phyloP scores from a whole-genome alignment of 2,329 filamentous ascomycete species.

The Colletotrichum destructivum region DNA sequence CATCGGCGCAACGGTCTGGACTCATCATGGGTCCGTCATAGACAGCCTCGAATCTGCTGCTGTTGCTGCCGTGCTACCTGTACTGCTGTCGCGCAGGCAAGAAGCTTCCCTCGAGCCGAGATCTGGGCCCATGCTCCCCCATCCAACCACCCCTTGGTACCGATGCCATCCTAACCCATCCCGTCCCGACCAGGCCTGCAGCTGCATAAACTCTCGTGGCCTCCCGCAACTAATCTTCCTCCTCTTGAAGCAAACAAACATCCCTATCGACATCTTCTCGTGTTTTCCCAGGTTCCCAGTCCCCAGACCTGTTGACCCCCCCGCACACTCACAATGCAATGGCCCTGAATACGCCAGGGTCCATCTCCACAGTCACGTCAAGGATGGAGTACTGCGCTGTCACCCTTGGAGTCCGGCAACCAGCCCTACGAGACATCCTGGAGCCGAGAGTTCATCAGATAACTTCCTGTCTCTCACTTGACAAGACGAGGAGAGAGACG shows the following conservation, averaged over 20 bases:
- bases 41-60: neutral
- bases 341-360: neutral
- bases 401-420: neutral
- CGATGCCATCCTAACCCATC: neutral
- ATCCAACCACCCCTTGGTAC: no score
- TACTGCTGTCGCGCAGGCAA: neutral
- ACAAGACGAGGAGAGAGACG: neutral
- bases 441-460: neutral
- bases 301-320: neutral
- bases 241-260: no score
- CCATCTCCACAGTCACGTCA: neutral
- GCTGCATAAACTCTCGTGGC: slow-evolving; percentile 18
- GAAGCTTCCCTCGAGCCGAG: neutral
- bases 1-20: slow-evolving; percentile 2
- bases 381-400: neutral
- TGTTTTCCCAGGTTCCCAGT: neutral
- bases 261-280: neutral
- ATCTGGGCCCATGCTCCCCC: neutral
- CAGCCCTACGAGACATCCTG: neutral
- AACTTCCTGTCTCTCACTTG: neutral
- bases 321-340: neutral
- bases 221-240: slow-evolving; percentile 15
- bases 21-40: slow-evolving; percentile 2
- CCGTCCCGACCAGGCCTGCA: neutral
- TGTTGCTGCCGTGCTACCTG: neutral